phyloP scores from a whole-genome alignment of 2,329 filamentous ascomycete species.

The Exophiala phaeomuriformis region DNA sequence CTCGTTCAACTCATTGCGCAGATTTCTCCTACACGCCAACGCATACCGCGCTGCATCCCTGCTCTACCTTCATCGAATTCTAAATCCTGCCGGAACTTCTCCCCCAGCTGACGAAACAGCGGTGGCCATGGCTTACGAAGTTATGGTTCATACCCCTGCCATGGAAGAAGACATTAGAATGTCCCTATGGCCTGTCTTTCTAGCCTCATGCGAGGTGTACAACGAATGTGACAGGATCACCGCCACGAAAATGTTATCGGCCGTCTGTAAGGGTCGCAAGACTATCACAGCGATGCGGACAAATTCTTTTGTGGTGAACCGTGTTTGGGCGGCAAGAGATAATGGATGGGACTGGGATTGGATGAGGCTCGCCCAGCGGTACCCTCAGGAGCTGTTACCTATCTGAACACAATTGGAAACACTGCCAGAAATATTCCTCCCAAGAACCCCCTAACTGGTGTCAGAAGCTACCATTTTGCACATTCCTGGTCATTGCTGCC shows the following conservation, averaged over 20 bases:
- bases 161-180: slow-evolving; percentile 28
- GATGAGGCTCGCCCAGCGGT: slow-evolving; percentile 29
- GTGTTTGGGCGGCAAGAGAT: slow-evolving; percentile 30
- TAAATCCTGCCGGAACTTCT: slow-evolving; percentile 25
- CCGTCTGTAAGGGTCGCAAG: slow-evolving; percentile 26
- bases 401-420: slow-evolving; percentile 22
- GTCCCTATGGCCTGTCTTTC: slow-evolving; percentile 30
- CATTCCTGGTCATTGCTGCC: background rate
- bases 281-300: slow-evolving; percentile 29
- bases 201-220: slow-evolving; percentile 29
- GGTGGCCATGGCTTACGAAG: slow-evolving; percentile 28
- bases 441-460: too few species aligned
- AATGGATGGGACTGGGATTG: slow-evolving; percentile 29
- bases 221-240: slow-evolving; percentile 25
- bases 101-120: slow-evolving; percentile 26
- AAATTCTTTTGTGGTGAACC: slow-evolving; percentile 26
- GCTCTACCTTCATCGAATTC: slow-evolving; percentile 29
- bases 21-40: slow-evolving; percentile 29
- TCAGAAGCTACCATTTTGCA: background rate
- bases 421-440: background rate
- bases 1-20: slow-evolving; percentile 27
- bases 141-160: slow-evolving; percentile 28
- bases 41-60: slow-evolving; percentile 28
- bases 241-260: slow-evolving; percentile 27
- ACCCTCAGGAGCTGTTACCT: slow-evolving; percentile 30